Evolutionary conservation across 257 asterid species (phyloP).

Genomic region (Nicotiana obtusifolia): DNA sequence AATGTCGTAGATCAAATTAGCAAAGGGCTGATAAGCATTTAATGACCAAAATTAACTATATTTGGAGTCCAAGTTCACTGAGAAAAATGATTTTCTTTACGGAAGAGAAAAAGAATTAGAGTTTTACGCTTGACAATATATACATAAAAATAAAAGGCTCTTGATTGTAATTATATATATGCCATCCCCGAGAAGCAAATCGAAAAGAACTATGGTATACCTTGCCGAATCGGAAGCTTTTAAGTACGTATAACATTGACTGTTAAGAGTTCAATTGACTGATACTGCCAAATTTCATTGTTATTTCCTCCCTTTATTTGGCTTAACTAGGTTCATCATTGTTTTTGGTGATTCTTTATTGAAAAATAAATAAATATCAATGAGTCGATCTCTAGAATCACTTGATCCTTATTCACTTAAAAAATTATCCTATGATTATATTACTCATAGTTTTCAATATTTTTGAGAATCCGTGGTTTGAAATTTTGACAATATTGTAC

Average conservation of each 20-base stretch:
- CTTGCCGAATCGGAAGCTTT: background rate
- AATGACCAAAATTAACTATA: no score
- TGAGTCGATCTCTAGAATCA: background rate
- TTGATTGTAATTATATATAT: no score
- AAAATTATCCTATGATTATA: background rate
- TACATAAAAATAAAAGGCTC: no score
- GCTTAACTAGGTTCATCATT: background rate
- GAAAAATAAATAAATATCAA: background rate
- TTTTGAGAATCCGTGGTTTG: background rate
- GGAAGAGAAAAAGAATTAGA: no score
- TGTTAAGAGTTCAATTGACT: background rate
- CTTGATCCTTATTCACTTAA: background rate
- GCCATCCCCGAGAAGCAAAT: no score
- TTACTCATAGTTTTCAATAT: background rate
- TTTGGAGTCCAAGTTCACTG: background rate
- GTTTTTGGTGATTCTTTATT: background rate
- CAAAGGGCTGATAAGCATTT: no score
- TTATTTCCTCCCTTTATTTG: background rate
- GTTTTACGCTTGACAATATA: no score
- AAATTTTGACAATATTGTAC: background rate
- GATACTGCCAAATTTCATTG: background rate
- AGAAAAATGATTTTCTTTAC: background rate
- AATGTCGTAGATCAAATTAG: no score
- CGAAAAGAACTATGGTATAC: background rate
- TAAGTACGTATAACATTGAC: background rate